phyloP scores from a whole-genome alignment of 768 basidiomycete species.

The Tricholoma hemisulphureum region DNA sequence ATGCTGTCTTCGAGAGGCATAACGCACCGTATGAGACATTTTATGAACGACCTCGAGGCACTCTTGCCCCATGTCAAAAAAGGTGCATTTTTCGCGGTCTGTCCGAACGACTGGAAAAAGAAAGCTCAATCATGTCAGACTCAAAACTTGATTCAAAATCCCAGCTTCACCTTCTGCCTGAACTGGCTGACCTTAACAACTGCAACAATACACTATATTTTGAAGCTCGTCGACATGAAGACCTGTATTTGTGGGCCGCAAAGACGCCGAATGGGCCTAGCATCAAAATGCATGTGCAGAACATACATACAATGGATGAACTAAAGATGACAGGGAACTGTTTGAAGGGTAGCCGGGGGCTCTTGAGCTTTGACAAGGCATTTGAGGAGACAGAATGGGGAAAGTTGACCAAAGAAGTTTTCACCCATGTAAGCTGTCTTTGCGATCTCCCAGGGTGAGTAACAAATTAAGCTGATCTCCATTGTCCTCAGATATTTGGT shows the following conservation, averaged over 20 bases:
- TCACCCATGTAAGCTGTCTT: conserved; percentile 72
- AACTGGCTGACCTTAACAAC: conserved; percentile 94
- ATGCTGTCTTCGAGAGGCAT: conserved; percentile 91
- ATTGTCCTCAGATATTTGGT: conserved; percentile 76
- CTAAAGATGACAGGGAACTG: conserved; percentile 99
- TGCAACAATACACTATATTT: conserved; percentile 98
- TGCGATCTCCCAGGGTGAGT: conserved; percentile 3
- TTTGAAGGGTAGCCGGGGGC: conserved; percentile 88
- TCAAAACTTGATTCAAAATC: conserved; percentile 97
- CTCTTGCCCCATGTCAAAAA: conserved; percentile 95
- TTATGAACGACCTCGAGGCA: conserved; percentile 91
- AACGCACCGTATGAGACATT: conserved; percentile 94
- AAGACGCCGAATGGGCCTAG: conserved; percentile 98
- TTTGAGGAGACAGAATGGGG: conserved; percentile 92
- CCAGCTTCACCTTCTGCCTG: conserved; percentile 87
- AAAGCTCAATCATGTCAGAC: conserved; percentile 48
- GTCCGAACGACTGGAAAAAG: background rate
- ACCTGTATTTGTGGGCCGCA: conserved; percentile 94
- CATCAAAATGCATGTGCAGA: conserved; percentile 96
- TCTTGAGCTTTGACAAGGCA: conserved; percentile 87
- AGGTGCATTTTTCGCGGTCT: conserved; percentile 49
- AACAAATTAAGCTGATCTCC: background rate
- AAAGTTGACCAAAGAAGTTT: conserved; percentile 85
- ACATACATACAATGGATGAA: conserved; percentile 99
- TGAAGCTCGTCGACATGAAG: conserved; percentile 93